Conservation (phyloP, 345 rosid species). For the Citrus glauca region DNA sequence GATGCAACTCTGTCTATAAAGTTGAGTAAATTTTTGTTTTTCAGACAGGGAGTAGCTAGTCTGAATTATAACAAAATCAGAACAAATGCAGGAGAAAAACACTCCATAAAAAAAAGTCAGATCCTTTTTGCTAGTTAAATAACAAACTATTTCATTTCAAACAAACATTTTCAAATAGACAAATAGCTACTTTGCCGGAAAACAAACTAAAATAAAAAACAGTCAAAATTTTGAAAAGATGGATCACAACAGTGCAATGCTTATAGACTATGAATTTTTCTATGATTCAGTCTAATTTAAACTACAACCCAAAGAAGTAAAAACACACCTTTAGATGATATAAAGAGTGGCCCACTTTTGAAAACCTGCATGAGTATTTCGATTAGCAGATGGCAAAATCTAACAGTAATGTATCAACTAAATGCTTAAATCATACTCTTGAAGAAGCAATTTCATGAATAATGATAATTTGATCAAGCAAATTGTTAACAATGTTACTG, state of each 20-base stretch:
- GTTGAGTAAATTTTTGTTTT: background rate
- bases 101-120: background rate
- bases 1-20: background rate
- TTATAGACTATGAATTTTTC: background rate
- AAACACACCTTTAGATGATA: constrained; percentile 76
- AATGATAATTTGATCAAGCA: background rate
- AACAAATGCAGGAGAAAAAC: background rate
- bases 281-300: background rate
- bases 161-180: background rate
- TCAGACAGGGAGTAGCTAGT: background rate
- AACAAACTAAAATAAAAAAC: background rate
- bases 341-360: constrained; percentile 78
- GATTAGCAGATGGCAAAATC: background rate
- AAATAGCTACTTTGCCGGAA: background rate
- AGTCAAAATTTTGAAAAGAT: background rate
- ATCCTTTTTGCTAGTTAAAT: background rate
- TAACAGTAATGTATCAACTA: background rate
- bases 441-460: background rate
- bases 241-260: background rate
- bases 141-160: background rate
- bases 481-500: background rate
- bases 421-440: background rate
- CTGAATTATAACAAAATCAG: background rate
- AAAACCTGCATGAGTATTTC: constrained; percentile 50
- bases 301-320: constrained; percentile 5